These are phyloP conservation scores for Phytopythium vexans DNA, from an alignment of 352 stramenopile species.

Conservation along the genomic window DNA sequence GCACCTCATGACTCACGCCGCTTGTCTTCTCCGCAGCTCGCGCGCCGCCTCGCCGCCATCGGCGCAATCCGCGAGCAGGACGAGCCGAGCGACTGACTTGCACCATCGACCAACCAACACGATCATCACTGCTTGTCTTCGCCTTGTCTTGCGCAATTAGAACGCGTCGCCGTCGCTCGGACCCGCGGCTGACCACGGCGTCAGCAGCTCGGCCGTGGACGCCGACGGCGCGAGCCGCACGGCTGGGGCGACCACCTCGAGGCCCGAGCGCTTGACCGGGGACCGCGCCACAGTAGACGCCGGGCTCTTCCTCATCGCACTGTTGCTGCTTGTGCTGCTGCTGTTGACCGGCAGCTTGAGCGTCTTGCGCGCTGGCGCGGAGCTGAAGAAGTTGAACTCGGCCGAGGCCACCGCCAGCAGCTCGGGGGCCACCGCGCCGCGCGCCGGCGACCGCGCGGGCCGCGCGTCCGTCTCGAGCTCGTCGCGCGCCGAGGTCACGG, in stretches of 20 bases:
- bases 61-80: conserved; percentile 46
- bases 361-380: background rate
- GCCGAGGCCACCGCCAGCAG: conserved; percentile 38
- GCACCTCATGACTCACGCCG: conserved; percentile 3
- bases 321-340: background rate
- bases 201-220: conserved; percentile 6
- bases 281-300: background rate
- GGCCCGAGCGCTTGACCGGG: background rate
- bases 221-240: background rate
- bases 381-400: conserved; percentile 38
- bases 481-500: conserved; percentile 12
- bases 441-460: conserved; percentile 2
- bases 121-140: background rate
- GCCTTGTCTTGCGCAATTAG: no score
- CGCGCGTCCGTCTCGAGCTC: conserved; percentile 10
- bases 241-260: background rate
- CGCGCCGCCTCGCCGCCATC: conserved; percentile 53
- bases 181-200: background rate
- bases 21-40: conserved; percentile 33
- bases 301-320: background rate
- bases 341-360: background rate
- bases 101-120: background rate
- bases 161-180: background rate
- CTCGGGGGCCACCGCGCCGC: conserved; percentile 11
- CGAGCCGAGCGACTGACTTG: conserved; percentile 34